Evolutionary conservation across 371 early-diverging fungal species (phyloP).

Genomic region (Sporodiniella umbellata): DNA sequence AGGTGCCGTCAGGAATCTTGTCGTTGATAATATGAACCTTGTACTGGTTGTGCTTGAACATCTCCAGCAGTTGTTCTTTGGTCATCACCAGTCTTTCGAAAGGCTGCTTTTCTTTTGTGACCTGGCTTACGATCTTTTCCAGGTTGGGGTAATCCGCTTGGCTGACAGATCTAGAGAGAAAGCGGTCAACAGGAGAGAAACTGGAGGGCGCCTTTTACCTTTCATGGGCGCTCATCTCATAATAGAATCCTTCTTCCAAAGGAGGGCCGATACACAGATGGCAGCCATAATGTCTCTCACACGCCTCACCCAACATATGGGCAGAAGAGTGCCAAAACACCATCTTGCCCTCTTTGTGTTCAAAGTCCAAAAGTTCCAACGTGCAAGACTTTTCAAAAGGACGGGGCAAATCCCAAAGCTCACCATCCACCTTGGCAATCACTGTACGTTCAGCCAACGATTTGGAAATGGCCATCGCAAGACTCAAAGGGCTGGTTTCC

Average conservation of each 20-base stretch:
- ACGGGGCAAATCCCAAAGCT: slow-evolving; percentile 90
- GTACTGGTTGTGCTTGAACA: slow-evolving; percentile 98
- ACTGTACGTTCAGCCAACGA: slow-evolving; percentile 89
- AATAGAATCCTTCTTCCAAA: slow-evolving; percentile 98
- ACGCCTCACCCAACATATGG: slow-evolving; percentile 98
- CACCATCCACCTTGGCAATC: slow-evolving; percentile 95
- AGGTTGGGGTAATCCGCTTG: slow-evolving; percentile 85
- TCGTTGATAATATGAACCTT: slow-evolving; percentile 91
- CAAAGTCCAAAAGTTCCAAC: slow-evolving; percentile 96
- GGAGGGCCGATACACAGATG: slow-evolving; percentile 99
- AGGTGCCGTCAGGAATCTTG: slow-evolving; percentile 94
- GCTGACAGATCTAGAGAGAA: slow-evolving; percentile 57
- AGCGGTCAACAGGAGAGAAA: background rate
- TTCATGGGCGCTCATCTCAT: slow-evolving; percentile 92
- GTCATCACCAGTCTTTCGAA: slow-evolving; percentile 89
- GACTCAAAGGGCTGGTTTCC: slow-evolving; percentile 96
- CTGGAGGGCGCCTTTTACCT: slow-evolving; percentile 29
- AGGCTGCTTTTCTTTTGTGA: slow-evolving; percentile 94
- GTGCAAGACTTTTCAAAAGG: slow-evolving; percentile 80
- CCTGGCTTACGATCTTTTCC: slow-evolving; percentile 81
- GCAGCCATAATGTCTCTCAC: slow-evolving; percentile 94
- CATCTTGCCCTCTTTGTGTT: slow-evolving; percentile 88
- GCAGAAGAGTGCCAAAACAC: slow-evolving; percentile 99
- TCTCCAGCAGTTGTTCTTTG: slow-evolving; percentile 93
- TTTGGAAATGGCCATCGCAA: slow-evolving; percentile 86